These are phyloP conservation scores for Penicillium sp. DNA, from an alignment of 2,329 filamentous ascomycete genomes.

Conservation along the genomic window DNA sequence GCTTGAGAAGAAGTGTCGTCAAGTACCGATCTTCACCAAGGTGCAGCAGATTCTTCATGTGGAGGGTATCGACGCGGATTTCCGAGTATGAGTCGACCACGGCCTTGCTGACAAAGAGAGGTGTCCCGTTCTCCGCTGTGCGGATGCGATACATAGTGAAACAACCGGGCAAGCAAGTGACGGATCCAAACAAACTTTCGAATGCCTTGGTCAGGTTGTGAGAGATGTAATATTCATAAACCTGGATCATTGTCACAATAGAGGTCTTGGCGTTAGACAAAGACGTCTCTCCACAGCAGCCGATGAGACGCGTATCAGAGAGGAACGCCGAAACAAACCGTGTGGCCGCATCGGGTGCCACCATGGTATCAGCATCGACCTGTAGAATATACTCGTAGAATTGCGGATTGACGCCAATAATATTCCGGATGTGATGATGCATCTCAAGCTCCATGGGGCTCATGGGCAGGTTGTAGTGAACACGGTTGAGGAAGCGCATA, in stretches of 20 bases:
- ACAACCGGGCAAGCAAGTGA: slow-evolving; percentile 95
- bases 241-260: slow-evolving; percentile 97
- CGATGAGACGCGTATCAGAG: slow-evolving; percentile 86
- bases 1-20: slow-evolving; percentile 86
- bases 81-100: slow-evolving; percentile 79
- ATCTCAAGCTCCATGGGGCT: slow-evolving; percentile 93
- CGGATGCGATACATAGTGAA: slow-evolving; percentile 99
- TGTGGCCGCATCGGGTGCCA: slow-evolving; percentile 78
- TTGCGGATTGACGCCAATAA: slow-evolving; percentile 95
- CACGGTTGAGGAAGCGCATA: slow-evolving; percentile 98
- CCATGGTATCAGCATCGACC: slow-evolving; percentile 94
- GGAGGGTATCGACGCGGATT: slow-evolving; percentile 91
- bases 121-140: slow-evolving; percentile 86
- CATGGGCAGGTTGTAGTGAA: slow-evolving; percentile 96
- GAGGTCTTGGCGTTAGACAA: slow-evolving; percentile 88
- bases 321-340: slow-evolving; percentile 87
- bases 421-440: slow-evolving; percentile 96
- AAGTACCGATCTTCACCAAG: slow-evolving; percentile 95
- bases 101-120: slow-evolving; percentile 88
- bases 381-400: slow-evolving; percentile 96
- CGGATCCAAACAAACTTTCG: slow-evolving; percentile 90
- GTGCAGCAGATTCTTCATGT: slow-evolving; percentile 97
- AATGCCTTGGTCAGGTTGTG: slow-evolving; percentile 96
- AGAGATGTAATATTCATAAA: slow-evolving; percentile 99
- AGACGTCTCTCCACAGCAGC: slow-evolving; percentile 86